These are phyloP conservation scores for Backusella mclennaniae DNA, from an alignment of 192 early-diverging fungal species.

Conservation along the genomic window DNA sequence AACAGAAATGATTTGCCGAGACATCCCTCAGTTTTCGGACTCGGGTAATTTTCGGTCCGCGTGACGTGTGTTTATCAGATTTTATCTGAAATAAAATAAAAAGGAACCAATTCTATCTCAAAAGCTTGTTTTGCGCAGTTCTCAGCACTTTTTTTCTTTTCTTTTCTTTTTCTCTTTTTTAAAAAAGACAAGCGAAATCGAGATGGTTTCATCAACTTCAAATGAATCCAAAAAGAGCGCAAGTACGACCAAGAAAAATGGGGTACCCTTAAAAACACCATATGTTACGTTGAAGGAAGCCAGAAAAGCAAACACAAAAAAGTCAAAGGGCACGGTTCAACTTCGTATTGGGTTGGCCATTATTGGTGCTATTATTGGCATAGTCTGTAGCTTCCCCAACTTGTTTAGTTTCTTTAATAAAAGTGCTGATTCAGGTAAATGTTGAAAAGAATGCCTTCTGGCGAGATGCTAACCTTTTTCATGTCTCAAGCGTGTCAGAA, in stretches of 20 bases:
- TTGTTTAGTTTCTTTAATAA: background rate
- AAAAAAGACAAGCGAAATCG: background rate
- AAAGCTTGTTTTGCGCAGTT: background rate
- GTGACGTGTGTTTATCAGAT: background rate
- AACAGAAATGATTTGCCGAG: background rate
- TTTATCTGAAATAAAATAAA: background rate
- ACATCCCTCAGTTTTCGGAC: background rate
- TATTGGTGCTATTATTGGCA: background rate
- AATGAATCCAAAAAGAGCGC: background rate
- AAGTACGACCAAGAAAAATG: background rate
- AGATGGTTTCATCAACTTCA: background rate
- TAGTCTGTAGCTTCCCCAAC: background rate
- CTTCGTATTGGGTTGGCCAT: background rate
- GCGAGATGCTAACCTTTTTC: background rate
- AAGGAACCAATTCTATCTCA: background rate
- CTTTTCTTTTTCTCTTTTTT: background rate
- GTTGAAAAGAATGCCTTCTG: background rate
- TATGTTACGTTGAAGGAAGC: background rate
- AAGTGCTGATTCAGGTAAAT: background rate
- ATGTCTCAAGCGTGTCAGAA: constrained; percentile 30
- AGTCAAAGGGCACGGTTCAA: background rate
- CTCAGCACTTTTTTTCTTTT: background rate
- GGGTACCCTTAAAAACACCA: background rate
- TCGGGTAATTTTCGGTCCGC: background rate
- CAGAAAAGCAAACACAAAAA: background rate